Base-by-base conservation (phyloP, 2,329 filamentous ascomycete species). In the Cryphonectria naterciae region DNA sequence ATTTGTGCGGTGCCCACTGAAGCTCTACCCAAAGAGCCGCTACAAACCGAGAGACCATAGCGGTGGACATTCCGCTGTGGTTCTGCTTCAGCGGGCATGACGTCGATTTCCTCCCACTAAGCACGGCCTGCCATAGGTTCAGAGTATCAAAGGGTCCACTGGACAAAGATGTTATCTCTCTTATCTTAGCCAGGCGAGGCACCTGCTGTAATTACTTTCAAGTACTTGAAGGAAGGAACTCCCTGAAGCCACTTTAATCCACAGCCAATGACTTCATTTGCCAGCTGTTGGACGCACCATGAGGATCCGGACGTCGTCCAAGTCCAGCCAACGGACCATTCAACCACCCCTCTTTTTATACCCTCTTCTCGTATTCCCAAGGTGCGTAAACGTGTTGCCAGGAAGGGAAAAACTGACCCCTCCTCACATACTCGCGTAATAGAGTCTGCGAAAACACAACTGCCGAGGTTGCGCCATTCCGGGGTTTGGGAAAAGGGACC, bases 21-120 rank as follows among this genome's bases (percentile, higher is more conserved):
- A 32, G 64, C n/a, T 32, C 41, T 56, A 41, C 13, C 54, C 61
- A 70, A 67, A 32, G 22, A 49, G 52, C 70, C 70, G 70, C 68
- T 61, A 60, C 70, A 32, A 72, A 56, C 64, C 68, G 70, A 69
- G 63, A 49, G 15, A 56, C n/a, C 6, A 58, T 5, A 54, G 68
- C 70, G 70, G 67, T 67, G n/a, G 39, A 25, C 25, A 32, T 72
- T 72, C 63, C 70, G 67, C 58, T 64, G 54, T 49, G 46, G 54
- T 19, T 32, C 25, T 58, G 54, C 2, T 66, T 58, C 37, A 64
- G 58, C 68, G 46, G 56, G 64, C 58, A 65, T 61, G 64, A 61
- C 60, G 64, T 4, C 64, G 46, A 17, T n/a, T n/a, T 56, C 2
- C 17, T 32, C 28, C 56, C 56, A 60, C 56, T 60, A 37, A 49